A percentile compares a stretch with the other conserved stretches of the same genome.
Evolutionary conservation across 2,329 filamentous ascomycete genomes (phyloP).

Genomic region (Neoarthrinium moseri): DNA sequence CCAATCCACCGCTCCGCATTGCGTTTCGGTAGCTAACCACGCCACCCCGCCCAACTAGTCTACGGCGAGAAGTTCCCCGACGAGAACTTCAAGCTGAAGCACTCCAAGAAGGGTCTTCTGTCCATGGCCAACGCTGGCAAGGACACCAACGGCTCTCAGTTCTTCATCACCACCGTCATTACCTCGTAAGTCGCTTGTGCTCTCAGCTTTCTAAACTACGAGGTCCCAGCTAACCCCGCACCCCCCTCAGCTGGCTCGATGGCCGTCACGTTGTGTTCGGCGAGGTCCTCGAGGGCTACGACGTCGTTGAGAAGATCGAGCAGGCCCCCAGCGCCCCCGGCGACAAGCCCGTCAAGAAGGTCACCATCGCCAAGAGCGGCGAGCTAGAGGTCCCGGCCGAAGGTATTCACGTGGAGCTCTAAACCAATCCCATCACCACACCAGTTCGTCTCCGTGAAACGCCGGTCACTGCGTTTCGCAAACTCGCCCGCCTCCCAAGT

Average conservation of each 20-base stretch:
- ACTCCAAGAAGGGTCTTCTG: constrained; percentile 79
- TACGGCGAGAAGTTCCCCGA: constrained; percentile 82
- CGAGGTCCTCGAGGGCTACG: constrained; percentile 84
- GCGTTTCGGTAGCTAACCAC: background rate
- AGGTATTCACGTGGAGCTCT: constrained; percentile 93
- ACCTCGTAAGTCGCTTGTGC: constrained; percentile 70
- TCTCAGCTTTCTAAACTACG: too few species aligned
- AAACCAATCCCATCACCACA: constrained; percentile 41
- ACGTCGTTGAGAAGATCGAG: constrained; percentile 78
- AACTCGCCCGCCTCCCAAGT: constrained; percentile 30
- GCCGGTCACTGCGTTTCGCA: constrained; percentile 1
- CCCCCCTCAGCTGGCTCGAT: constrained; percentile 71
- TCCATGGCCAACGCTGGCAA: constrained; percentile 85
- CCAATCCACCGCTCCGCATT: background rate
- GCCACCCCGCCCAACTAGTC: constrained; percentile 42
- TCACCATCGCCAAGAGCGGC: constrained; percentile 82
- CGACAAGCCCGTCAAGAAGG: constrained; percentile 66
- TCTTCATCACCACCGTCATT: constrained; percentile 85
- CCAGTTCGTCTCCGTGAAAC: constrained; percentile 16
- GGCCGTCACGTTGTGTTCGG: constrained; percentile 85
- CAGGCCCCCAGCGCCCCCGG: constrained; percentile 61
- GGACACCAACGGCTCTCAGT: constrained; percentile 86
- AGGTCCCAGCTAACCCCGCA: too few species aligned
- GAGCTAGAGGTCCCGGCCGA: constrained; percentile 80
- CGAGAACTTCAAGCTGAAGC: constrained; percentile 95